Evolutionary conservation across 192 early-diverging fungal genomes (phyloP), one percentile per base, ranked within the genome.

Genomic region (Coemansia sp.): DNA sequence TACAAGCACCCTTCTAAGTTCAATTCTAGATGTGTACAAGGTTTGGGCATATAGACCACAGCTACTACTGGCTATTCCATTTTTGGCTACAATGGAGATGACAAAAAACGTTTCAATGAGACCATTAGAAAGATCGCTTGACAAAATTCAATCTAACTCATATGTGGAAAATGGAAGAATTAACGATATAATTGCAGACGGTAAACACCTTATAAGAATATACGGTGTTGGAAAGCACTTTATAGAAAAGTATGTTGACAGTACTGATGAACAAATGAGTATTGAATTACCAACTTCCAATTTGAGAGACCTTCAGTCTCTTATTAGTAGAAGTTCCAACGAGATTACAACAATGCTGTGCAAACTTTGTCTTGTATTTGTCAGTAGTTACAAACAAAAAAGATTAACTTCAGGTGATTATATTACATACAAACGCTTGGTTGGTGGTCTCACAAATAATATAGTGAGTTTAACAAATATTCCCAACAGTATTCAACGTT

Each of bases 251-350:
- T 89, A 91, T 48, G 72, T 83, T 18, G 66, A 79, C 2, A 69
- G 85, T 9, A 79, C 83, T 13, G 88, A 94, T 71, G 74, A 89
- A 9, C 87, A 90, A 80, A 16, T 88, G 87, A 77, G 72, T 93
- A 6, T 83, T 77, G 0, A 77, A 87, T 60, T 86, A 90, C 6
- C 47, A 87, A n/a, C 83, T 85, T 19, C 50, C 79, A 5, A 59
- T 72, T 23, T 89, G 57, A 68, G n/a, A 72, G 13, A 71, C 74
- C 0, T 48, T 63, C 37, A 91, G 86, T 56, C 50, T 86, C 41
- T 75, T 64, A 39, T 19, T 79, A 38, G 80, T 78, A 32, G 75
- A 79, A 12, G 69, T 12, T 5, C 53, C 9, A 26, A 68, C 10
- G 45, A 60, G 7, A 61, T 49, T 9, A 23, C 63, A 15, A 53